phyloP scores from a whole-genome alignment of 202 grass and related monocot species.

The Musa balbisiana region DNA sequence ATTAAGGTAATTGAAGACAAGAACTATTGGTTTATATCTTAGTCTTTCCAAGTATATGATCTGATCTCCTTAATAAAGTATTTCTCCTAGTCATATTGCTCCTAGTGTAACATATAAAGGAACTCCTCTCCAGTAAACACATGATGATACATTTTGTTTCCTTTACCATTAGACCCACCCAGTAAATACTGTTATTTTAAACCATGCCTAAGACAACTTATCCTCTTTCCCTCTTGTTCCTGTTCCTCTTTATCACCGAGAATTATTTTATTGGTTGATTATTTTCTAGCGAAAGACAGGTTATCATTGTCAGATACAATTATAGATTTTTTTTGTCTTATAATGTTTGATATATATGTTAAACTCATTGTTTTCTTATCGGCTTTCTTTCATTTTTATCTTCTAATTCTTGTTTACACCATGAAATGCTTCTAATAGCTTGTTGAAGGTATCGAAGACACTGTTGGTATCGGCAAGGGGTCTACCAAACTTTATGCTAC shows the following conservation, averaged over 20 bases:
- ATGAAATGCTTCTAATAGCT: constrained; percentile 33
- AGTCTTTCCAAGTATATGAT: no score
- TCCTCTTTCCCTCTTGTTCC: not conserved
- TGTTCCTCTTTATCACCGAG: not conserved
- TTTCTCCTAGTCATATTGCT: no score
- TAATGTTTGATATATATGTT: not conserved
- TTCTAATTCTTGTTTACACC: not conserved
- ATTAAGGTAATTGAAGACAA: no score
- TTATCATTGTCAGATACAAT: not conserved
- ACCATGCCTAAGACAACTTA: not conserved
- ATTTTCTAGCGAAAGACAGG: not conserved
- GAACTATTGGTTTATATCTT: no score
- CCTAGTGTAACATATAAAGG: no score
- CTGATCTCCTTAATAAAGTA: no score
- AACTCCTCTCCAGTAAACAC: no score
- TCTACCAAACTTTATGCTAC: constrained; percentile 81
- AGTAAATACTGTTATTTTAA: not conserved
- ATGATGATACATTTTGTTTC: no score
- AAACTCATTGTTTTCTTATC: not conserved
- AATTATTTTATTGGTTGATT: not conserved
- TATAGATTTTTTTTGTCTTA: not conserved
- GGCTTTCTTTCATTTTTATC: no score
- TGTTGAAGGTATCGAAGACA: constrained; percentile 66
- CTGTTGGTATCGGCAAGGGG: constrained; percentile 59
- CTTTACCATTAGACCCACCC: no score